Evolutionary conservation across 2,329 filamentous ascomycete species (phyloP).

Genomic region (Phaeophleospora eucalypticola): DNA sequence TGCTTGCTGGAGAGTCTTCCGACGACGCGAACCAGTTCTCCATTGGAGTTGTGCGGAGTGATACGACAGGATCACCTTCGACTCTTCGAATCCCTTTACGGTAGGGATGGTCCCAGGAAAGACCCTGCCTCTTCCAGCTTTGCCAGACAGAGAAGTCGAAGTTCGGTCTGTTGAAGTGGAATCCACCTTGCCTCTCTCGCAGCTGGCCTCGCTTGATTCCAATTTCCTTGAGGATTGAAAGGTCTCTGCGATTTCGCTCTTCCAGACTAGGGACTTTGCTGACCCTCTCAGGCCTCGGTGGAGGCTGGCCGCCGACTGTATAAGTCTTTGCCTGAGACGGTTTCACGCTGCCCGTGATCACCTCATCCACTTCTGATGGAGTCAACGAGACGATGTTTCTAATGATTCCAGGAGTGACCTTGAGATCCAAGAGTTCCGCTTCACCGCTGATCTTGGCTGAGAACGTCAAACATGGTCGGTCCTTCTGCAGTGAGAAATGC

Average conservation of each 20-base stretch:
- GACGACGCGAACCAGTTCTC: conserved; percentile 30
- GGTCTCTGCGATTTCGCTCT: conserved; percentile 27
- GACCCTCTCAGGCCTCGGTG: conserved; percentile 1
- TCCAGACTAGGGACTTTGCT: conserved; percentile 24
- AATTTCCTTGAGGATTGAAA: conserved; percentile 35
- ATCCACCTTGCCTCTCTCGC: conserved; percentile 37
- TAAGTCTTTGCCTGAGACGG: too few species aligned
- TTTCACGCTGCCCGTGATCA: too few species aligned
- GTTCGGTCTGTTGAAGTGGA: conserved; percentile 32
- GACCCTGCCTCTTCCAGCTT: conserved; percentile 25
- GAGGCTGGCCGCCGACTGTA: too few species aligned
- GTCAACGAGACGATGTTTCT: conserved; percentile 54
- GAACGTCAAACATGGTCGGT: conserved; percentile 58
- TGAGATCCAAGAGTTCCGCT: conserved; percentile 52
- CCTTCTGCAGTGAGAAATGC: conserved; percentile 51
- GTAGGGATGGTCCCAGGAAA: conserved; percentile 41
- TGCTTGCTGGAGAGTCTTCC: conserved; percentile 16
- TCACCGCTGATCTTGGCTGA: conserved; percentile 52
- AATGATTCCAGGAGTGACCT: conserved; percentile 51
- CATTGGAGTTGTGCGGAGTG: conserved; percentile 30
- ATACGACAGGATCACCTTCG: conserved; percentile 44
- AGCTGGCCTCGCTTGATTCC: conserved; percentile 31
- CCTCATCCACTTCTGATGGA: conserved; percentile 34
- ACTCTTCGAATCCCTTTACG: conserved; percentile 35
- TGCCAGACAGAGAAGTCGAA: conserved; percentile 38